Evolutionary conservation across 1,284 basidiomycete genomes (phyloP).

Genomic region (Austroboletus novae-zelandiae): DNA sequence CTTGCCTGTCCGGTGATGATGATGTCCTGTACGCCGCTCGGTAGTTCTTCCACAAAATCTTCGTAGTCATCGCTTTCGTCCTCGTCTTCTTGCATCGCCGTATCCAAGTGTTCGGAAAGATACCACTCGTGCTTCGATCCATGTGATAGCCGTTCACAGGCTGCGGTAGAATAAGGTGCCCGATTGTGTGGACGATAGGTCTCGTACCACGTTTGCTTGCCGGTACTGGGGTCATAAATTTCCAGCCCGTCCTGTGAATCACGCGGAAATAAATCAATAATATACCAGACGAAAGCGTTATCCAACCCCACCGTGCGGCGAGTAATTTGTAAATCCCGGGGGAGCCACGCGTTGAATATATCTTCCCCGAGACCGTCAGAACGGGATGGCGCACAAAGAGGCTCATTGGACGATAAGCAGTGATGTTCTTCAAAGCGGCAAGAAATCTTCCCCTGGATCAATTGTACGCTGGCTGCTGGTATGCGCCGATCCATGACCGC

Average conservation of each 20-base stretch:
- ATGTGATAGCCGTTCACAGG: slow-evolving; percentile 32
- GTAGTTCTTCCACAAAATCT: slow-evolving; percentile 34
- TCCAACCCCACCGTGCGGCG: slow-evolving; percentile 33
- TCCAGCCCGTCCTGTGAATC: slow-evolving; percentile 39
- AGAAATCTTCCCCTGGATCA: slow-evolving; percentile 38
- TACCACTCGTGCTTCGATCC: slow-evolving; percentile 22
- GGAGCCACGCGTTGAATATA: slow-evolving; percentile 47
- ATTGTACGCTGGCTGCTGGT: slow-evolving; percentile 20
- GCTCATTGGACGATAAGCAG: slow-evolving; percentile 38
- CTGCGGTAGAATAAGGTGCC: slow-evolving; percentile 33
- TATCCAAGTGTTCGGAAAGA: slow-evolving; percentile 19
- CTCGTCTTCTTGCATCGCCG: slow-evolving; percentile 15
- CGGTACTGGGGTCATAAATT: slow-evolving; percentile 37
- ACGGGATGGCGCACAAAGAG: slow-evolving; percentile 35
- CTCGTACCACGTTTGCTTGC: slow-evolving; percentile 40
- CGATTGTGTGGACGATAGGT: slow-evolving; percentile 38
- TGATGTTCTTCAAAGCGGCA: slow-evolving; percentile 46
- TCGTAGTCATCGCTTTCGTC: slow-evolving; percentile 37
- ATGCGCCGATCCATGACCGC: slow-evolving; percentile 21
- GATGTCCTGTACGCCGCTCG: slow-evolving; percentile 45
- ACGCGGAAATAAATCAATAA: slow-evolving; percentile 13
- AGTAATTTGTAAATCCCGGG: slow-evolving; percentile 33
- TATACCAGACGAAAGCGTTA: background rate
- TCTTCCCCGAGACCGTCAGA: slow-evolving; percentile 37
- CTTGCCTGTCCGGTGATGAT: slow-evolving; percentile 48